These are phyloP conservation scores for Lecanicillium sp. DNA, from an alignment of 2,329 filamentous ascomycete genomes.

Conservation along the genomic window DNA sequence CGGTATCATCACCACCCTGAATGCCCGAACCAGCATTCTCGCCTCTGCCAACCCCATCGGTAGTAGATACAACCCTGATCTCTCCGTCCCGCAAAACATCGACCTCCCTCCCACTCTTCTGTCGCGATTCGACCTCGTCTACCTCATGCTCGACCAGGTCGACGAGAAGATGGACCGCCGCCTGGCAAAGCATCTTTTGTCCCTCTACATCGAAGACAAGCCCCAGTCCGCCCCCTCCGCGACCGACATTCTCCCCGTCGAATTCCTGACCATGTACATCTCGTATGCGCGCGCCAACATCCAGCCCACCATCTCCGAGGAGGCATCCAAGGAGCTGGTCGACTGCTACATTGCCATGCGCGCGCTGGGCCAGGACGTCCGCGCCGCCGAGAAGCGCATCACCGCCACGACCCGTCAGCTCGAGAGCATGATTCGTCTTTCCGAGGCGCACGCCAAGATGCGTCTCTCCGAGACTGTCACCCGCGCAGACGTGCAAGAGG, in stretches of 20 bases:
- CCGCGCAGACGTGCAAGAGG: constrained; percentile 76
- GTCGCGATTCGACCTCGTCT: constrained; percentile 94
- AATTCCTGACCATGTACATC: constrained; percentile 94
- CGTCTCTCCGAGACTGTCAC: constrained; percentile 72
- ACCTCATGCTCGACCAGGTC: constrained; percentile 88
- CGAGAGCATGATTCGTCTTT: constrained; percentile 95
- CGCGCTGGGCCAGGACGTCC: constrained; percentile 80
- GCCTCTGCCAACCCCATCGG: constrained; percentile 97
- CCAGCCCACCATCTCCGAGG: constrained; percentile 72
- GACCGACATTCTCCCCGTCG: constrained; percentile 79
- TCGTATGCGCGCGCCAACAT: constrained; percentile 86
- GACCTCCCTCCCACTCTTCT: constrained; percentile 91
- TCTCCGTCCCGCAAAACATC: constrained; percentile 96
- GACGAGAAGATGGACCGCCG: constrained; percentile 86
- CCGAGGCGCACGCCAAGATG: constrained; percentile 98
- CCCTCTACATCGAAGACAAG: constrained; percentile 93
- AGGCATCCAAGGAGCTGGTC: constrained; percentile 77
- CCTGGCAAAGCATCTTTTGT: constrained; percentile 84
- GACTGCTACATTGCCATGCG: constrained; percentile 91
- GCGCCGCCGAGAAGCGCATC: constrained; percentile 87
- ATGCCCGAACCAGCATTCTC: constrained; percentile 89
- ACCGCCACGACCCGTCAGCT: constrained; percentile 95
- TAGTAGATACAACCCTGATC: constrained; percentile 91
- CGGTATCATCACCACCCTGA: constrained; percentile 93
- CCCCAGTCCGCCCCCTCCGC: constrained; percentile 72